phyloP scores from a whole-genome alignment of 768 basidiomycete species.

The Austroboletus eburneus region DNA sequence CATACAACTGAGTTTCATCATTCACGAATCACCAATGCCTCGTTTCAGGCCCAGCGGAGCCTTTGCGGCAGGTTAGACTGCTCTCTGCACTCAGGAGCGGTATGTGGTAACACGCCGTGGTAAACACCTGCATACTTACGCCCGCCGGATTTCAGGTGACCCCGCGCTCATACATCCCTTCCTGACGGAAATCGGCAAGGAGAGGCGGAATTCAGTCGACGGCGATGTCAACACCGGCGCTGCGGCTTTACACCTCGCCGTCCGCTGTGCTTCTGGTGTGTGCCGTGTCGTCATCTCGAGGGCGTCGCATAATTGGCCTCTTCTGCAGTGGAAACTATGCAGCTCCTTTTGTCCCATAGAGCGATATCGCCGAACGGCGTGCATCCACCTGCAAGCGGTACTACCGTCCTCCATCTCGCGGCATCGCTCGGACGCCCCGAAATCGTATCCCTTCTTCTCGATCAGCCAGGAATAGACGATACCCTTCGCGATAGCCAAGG shows the following conservation, averaged over 20 bases:
- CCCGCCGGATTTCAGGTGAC: constrained; percentile 51
- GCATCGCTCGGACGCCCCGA: constrained; percentile 70
- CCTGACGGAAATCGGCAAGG: constrained; percentile 69
- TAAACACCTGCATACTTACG: neutral
- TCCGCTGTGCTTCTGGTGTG: constrained; percentile 75
- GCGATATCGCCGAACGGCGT: constrained; percentile 77
- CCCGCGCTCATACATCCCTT: constrained; percentile 78
- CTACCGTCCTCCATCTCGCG: constrained; percentile 69
- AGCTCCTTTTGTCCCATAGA: constrained; percentile 64
- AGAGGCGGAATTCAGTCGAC: constrained; percentile 48
- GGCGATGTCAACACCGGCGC: constrained; percentile 60
- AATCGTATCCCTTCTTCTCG: constrained; percentile 69
- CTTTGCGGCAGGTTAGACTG: constrained; percentile 62
- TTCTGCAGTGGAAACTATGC: constrained; percentile 53
- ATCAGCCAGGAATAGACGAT: constrained; percentile 79
- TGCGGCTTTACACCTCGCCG: constrained; percentile 74
- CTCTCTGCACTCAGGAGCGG: constrained; percentile 61
- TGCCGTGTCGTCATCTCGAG: constrained; percentile 3
- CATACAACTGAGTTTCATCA: too few relatives aligned
- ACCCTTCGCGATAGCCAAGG: constrained; percentile 65
- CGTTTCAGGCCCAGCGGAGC: constrained; percentile 29
- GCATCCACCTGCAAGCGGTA: constrained; percentile 67
- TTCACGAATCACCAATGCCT: constrained; percentile 8
- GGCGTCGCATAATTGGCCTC: neutral
- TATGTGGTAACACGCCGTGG: constrained; percentile 23